These are phyloP conservation scores for Monilinia aucupariae DNA, from an alignment of 2,329 filamentous ascomycete species.

Conservation along the genomic window DNA sequence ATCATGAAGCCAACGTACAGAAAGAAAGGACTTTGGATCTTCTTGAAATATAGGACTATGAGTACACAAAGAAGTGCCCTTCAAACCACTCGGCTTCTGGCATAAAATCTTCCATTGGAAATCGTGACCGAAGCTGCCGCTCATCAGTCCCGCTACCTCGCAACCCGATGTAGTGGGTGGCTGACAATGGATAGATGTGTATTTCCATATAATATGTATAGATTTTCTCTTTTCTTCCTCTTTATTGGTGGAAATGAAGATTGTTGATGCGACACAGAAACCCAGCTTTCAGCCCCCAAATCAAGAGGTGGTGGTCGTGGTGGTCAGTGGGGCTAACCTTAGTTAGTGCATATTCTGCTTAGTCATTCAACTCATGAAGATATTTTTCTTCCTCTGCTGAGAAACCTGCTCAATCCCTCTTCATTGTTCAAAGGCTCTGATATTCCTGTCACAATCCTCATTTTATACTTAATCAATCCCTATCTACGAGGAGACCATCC, in stretches of 20 bases:
- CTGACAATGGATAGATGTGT: not conserved
- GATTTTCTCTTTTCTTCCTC: not conserved
- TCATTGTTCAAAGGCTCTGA: too few relatives aligned
- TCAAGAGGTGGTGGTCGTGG: not conserved
- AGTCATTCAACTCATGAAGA: not conserved
- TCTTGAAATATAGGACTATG: not conserved
- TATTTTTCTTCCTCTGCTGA: not conserved
- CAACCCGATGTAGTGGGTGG: too few relatives aligned
- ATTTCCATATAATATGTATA: not conserved
- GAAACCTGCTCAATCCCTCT: too few relatives aligned
- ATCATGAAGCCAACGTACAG: not conserved
- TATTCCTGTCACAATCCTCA: too few relatives aligned
- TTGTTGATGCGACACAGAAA: not conserved
- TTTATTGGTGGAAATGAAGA: conserved; percentile 1
- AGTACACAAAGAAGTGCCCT: not conserved
- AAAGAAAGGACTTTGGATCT: not conserved
- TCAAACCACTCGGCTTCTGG: conserved; percentile 6
- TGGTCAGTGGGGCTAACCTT: not conserved
- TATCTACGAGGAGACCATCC: too few relatives aligned
- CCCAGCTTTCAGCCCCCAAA: not conserved
- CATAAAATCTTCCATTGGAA: not conserved
- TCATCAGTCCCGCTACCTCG: not conserved
- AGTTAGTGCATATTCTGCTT: not conserved
- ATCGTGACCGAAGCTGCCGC: not conserved
- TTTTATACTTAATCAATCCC: too few relatives aligned